A percentile compares a stretch with the other conserved stretches of the same genome.
Evolutionary conservation across 2,329 filamentous ascomycete species (phyloP).

Genomic region (Ophiobolus disseminans): DNA sequence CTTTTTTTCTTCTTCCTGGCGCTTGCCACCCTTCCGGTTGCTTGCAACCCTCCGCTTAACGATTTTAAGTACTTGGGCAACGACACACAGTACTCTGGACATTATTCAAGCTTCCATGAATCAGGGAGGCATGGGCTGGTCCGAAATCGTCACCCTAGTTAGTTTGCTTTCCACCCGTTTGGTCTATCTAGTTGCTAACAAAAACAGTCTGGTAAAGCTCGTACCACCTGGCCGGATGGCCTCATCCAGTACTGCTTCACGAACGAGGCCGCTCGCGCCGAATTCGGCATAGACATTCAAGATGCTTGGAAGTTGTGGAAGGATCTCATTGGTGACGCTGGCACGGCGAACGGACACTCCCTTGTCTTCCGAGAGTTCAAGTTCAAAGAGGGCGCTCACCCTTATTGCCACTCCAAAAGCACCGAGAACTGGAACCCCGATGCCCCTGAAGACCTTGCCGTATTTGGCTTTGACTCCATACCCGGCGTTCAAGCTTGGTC

Average conservation of each 20-base stretch:
- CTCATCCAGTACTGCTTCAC: constrained; percentile 4
- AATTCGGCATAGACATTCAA: constrained; percentile 4
- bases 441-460: neutral
- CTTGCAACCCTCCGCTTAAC: neutral
- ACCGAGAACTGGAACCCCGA: constrained; percentile 1
- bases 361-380: constrained; percentile 6
- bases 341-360: constrained; percentile 2
- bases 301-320: constrained; percentile 9
- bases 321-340: neutral
- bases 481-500: neutral
- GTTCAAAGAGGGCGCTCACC: neutral
- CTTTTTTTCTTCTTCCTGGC: too few species aligned
- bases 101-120: neutral
- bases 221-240: constrained; percentile 5
- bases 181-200: neutral
- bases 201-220: constrained; percentile 1
- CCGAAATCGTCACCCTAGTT: constrained; percentile 5
- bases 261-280: neutral
- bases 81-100: neutral
- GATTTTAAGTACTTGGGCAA: neutral
- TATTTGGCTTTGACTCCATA: neutral
- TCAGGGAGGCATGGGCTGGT: neutral
- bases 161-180: neutral
- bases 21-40: neutral
- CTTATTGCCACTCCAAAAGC: constrained; percentile 1